Evolutionary conservation across 1,284 basidiomycete genomes (phyloP), one percentile per base, ranked within the genome.

Genomic region (Boletellus deceptivus): DNA sequence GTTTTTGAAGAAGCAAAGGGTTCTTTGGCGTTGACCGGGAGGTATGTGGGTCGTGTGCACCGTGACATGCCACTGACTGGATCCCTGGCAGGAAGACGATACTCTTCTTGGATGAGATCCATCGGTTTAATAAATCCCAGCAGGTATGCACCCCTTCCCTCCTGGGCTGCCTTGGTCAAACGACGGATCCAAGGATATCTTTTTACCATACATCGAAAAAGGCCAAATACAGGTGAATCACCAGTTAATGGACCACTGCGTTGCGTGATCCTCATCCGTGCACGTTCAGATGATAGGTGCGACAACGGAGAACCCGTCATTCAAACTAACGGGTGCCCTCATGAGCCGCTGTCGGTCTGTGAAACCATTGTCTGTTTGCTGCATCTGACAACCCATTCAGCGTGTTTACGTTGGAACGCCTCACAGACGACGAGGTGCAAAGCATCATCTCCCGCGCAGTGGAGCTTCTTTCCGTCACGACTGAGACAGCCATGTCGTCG

Each of bases 291-390:
- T 95, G 33, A 83, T 96, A 54, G 91, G 91, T 16, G 92, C 93
- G 1, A 96, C 93, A 3, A 96, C 93, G 0, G 93, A 96, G 68
- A 96, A 96, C 61, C 93, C 93, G 0, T 92, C 89, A 1, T 96
- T 95, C 73, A 91, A 88, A 59, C 69, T 91, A 38, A 89, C 83
- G 45, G 81, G 80, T 33, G 89, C 91, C 4, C 72, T 94, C 34
- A 71, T 93, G 35, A 91, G 88, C 60, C 82, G 91, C 41, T 91
- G 91, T 69, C 80, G 90, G 88, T 86, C 56, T 62, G 80, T 72
- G 27, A 25, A 20, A 22, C 38, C 16, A 46, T 43, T 48, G 14
- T 42, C n/a, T 14, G 22, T 29, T 6, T 9, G 9, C 37, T 33
- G 43, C 3, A 10, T 50, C 49, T 68, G 44, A 65, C 47, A 13